Conservation (phyloP, 75 land plant species). For the Pinus tabuliformis region DNA sequence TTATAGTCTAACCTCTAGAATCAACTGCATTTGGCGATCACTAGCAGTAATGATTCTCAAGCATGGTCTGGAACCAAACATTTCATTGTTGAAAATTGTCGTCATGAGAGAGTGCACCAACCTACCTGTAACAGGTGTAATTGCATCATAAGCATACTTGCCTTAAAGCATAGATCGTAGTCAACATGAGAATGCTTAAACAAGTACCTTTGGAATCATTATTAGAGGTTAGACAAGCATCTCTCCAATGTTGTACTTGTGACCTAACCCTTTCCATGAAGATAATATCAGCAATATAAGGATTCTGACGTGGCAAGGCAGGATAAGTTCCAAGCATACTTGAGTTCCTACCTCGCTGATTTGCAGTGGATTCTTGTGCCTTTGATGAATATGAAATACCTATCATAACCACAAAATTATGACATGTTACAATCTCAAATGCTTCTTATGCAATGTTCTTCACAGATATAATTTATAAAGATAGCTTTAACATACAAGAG, state of each 20-base stretch:
- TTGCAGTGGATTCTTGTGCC: slow-evolving; percentile 57
- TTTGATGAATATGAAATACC: slow-evolving; percentile 85
- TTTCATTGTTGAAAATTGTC: slow-evolving; percentile 34
- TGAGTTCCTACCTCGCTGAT: slow-evolving; percentile 21
- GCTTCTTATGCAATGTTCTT: neutral
- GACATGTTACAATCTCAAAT: neutral
- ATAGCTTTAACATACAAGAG: neutral
- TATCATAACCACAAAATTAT: slow-evolving; percentile 10
- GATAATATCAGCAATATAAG: slow-evolving; percentile 48
- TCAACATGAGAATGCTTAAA: neutral
- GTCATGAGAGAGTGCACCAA: slow-evolving; percentile 36
- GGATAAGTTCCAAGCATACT: slow-evolving; percentile 14
- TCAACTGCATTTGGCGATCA: slow-evolving; percentile 50
- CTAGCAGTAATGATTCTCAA: slow-evolving; percentile 47
- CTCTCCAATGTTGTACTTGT: slow-evolving; percentile 59
- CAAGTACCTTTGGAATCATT: slow-evolving; percentile 23
- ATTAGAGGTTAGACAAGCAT: slow-evolving; percentile 29
- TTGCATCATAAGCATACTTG: neutral
- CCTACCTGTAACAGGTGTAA: slow-evolving; percentile 21
- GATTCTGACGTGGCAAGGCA: slow-evolving; percentile 11
- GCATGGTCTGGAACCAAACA: slow-evolving; percentile 54
- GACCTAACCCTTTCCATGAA: slow-evolving; percentile 61
- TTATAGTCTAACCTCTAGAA: slow-evolving; percentile 29
- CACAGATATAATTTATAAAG: neutral
- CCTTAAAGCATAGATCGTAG: too few relatives aligned